These are phyloP conservation scores for Blastobotrys peoriensis DNA, from an alignment of 805 yeast genomes.

Conservation along the genomic window DNA sequence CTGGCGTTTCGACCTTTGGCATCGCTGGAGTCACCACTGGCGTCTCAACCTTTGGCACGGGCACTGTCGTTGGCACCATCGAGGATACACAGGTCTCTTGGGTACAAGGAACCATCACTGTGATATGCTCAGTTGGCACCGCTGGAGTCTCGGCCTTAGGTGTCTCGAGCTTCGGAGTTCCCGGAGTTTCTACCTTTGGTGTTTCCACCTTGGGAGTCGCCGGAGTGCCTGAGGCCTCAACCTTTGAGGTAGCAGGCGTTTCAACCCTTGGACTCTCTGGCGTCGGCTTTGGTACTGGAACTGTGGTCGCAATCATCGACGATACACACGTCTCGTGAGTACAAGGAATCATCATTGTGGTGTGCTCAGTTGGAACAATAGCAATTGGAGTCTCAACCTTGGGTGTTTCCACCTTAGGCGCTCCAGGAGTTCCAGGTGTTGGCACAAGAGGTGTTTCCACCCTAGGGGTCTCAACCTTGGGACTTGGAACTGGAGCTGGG, in stretches of 20 bases:
- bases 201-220: not conserved
- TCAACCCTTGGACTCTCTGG: no score
- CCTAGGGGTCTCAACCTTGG: not conserved
- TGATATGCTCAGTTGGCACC: not conserved
- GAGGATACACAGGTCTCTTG: constrained; percentile 7
- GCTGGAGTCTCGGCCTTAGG: not conserved
- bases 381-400: not conserved
- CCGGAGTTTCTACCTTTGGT: not conserved
- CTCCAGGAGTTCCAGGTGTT: not conserved
- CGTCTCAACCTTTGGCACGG: no score
- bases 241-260: no score
- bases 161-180: not conserved
- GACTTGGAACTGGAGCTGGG: not conserved
- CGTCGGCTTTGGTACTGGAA: not conserved
- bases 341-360: constrained; percentile 4
- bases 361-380: constrained; percentile 4
- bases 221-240: no score
- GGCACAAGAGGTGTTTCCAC: no score
- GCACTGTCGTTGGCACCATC: not conserved
- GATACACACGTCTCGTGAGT: not conserved
- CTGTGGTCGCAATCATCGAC: not conserved
- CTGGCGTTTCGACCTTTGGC: not conserved
- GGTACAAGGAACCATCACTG: constrained; percentile 13
- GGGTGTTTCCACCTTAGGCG: not conserved
- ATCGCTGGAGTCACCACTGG: not conserved